Evolutionary conservation across 2,329 filamentous ascomycete genomes (phyloP), one percentile per base, ranked within the genome.

Genomic region (Seiridium cupressi): DNA sequence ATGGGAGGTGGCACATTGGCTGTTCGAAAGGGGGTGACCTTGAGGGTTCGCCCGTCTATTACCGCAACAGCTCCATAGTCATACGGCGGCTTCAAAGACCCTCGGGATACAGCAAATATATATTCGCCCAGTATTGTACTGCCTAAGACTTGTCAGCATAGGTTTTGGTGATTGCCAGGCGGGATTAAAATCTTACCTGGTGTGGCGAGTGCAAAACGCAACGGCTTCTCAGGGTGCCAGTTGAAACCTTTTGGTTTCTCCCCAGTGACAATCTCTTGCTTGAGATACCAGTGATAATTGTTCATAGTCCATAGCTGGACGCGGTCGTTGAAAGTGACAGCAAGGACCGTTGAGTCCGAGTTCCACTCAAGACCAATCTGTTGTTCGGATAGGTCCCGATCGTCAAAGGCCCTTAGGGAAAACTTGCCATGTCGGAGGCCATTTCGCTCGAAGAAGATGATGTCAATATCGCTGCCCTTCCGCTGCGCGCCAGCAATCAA

Each of bases 281-380:
- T 99, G 13, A 99, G 81, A 73, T 98, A 98, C 85, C 95, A 99
- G 72, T 98, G 92, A 67, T 99, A 99, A 73, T 99, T 99, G 26
- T 92, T 91, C 83, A 90, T 97, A 0, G 93, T 97, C 95, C 95
- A 99, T 1, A 99, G 79, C 71, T 99, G 95, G n/a, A 95, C 78
- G 59, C 86, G 84, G 64, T 93, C 85, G 38, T 80, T 79, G 66
- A 93, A 86, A 1, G 85, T 81, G n/a, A 97, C 88, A 5, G 94
- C 93, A 51, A 99, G 81, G 0, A 97, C 92, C 1, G 89, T 94
- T 0, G 95, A 99, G 72, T 99, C 94, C 4, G 87, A 83, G 70
- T 97, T 99, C 95, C 95, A 99, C 53, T 85, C 83, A 11, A 99
- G 79, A 35, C 78, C 77, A 58, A 96, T 88, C 55, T 82, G 79